phyloP scores from a whole-genome alignment of 768 basidiomycete species.

The Strobilomyces confusus region DNA sequence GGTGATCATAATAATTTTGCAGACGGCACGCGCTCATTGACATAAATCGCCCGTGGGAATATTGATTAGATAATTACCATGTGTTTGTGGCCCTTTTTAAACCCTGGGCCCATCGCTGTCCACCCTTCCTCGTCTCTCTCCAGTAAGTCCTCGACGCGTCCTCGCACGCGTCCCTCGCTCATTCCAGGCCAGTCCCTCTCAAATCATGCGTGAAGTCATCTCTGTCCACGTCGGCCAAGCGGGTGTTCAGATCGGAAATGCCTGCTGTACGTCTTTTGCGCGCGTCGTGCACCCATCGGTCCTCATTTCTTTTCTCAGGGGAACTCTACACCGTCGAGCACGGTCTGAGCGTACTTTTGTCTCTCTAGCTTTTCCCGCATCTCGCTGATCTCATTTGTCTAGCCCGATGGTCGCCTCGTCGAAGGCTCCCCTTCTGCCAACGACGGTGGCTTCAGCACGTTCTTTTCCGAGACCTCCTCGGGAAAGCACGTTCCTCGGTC shows the following conservation, averaged over 20 bases:
- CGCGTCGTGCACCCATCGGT: constrained; percentile 14
- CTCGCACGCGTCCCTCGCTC: constrained; percentile 22
- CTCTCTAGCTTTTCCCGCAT: neutral
- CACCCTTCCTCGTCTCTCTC: constrained; percentile 28
- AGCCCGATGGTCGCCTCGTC: constrained; percentile 93
- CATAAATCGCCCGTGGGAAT: constrained; percentile 24
- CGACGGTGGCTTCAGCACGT: constrained; percentile 95
- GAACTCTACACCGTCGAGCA: constrained; percentile 99
- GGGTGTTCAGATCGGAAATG: constrained; percentile 96
- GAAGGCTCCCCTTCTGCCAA: constrained; percentile 71
- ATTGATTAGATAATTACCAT: constrained; percentile 30
- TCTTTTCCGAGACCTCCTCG: constrained; percentile 96
- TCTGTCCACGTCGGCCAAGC: constrained; percentile 99
- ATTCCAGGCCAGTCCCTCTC: constrained; percentile 11
- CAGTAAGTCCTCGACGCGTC: constrained; percentile 31
- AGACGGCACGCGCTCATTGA: neutral
- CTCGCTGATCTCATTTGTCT: constrained; percentile 20
- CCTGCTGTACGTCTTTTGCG: constrained; percentile 76
- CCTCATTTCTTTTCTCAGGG: constrained; percentile 51
- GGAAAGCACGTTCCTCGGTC: constrained; percentile 98
- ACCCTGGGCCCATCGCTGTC: constrained; percentile 34
- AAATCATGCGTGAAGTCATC: constrained; percentile 91
- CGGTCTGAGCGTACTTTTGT: constrained; percentile 75
- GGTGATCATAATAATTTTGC: constrained; percentile 54
- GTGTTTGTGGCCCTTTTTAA: constrained; percentile 38